These are phyloP conservation scores for Didymella exigua DNA, from an alignment of 2,329 filamentous ascomycete genomes.

Conservation along the genomic window DNA sequence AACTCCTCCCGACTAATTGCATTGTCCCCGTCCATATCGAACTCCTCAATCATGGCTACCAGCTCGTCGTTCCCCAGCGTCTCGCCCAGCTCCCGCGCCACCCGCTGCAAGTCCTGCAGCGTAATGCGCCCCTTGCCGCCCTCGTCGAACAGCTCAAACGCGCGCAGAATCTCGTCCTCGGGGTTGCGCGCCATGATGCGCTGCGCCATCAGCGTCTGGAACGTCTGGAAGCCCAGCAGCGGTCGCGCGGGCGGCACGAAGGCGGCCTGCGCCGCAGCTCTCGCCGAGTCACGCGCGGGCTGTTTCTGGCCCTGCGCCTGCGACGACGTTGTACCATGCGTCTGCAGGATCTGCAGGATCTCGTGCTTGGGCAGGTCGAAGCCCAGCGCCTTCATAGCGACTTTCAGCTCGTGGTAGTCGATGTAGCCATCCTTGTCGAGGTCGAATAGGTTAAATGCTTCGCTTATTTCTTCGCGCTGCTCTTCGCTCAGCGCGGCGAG, in stretches of 20 bases:
- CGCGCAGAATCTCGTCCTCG: conserved; percentile 85
- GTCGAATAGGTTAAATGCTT: conserved; percentile 97
- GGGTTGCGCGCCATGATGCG: conserved; percentile 84
- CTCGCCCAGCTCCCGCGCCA: conserved; percentile 90
- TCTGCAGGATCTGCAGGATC: conserved; percentile 78
- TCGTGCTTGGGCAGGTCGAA: conserved; percentile 89
- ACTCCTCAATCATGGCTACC: conserved; percentile 95
- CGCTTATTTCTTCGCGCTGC: conserved; percentile 89
- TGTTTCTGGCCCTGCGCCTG: conserved; percentile 8
- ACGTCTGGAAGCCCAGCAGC: conserved; percentile 72
- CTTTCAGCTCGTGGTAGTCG: conserved; percentile 98
- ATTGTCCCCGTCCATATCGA: conserved; percentile 92
- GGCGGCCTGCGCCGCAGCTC: conserved; percentile 12
- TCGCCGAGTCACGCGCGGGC: conserved; percentile 20
- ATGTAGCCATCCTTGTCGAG: conserved; percentile 93
- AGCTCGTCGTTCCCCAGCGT: conserved; percentile 92
- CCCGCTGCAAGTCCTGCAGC: conserved; percentile 82
- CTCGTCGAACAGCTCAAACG: conserved; percentile 91
- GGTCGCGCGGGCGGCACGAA: conserved; percentile 57
- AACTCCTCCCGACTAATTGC: conserved; percentile 70
- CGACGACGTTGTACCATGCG: conserved; percentile 63
- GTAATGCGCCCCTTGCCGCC: conserved; percentile 91
- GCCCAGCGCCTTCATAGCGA: conserved; percentile 92
- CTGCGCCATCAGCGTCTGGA: conserved; percentile 75
- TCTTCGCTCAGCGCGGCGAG: conserved; percentile 75